Evolutionary conservation across 441 rosid species (phyloP).

Genomic region (Populus tomentosa): DNA sequence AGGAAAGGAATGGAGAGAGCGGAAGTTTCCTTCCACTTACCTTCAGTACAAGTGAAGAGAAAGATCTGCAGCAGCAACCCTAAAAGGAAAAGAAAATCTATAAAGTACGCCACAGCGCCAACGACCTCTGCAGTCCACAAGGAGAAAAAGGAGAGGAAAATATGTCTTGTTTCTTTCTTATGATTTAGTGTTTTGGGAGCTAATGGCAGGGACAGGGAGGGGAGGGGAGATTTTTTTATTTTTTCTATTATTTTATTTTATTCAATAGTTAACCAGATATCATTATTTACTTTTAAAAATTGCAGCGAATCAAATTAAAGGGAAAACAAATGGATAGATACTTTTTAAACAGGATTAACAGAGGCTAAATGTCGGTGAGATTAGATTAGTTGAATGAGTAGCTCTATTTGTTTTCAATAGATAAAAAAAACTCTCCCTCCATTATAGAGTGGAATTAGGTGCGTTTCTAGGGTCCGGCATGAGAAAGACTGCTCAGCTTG

Average conservation of each 20-base stretch:
- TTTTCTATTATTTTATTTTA: too few relatives aligned
- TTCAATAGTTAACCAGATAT: too few relatives aligned
- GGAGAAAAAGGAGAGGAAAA: neutral
- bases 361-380: too few relatives aligned
- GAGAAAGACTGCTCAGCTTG: neutral
- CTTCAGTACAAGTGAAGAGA: slow-evolving; percentile 5
- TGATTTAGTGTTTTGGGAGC: neutral
- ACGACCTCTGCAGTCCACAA: neutral
- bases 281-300: too few relatives aligned
- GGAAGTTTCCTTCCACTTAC: neutral
- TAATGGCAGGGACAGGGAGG: neutral
- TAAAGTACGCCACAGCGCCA: neutral
- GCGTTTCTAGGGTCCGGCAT: neutral
- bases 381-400: too few relatives aligned
- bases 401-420: too few relatives aligned
- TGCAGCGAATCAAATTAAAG: too few relatives aligned
- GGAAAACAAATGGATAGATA: too few relatives aligned
- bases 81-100: neutral
- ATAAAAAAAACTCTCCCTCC: neutral
- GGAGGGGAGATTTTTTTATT: too few relatives aligned
- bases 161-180: neutral
- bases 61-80: neutral
- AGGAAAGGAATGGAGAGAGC: neutral
- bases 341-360: too few relatives aligned
- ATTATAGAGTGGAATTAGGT: neutral